Evolutionary conservation across 805 yeast species (phyloP), one percentile per base, ranked within the genome.

Genomic region (Lipomyces spencermartinsiae): DNA sequence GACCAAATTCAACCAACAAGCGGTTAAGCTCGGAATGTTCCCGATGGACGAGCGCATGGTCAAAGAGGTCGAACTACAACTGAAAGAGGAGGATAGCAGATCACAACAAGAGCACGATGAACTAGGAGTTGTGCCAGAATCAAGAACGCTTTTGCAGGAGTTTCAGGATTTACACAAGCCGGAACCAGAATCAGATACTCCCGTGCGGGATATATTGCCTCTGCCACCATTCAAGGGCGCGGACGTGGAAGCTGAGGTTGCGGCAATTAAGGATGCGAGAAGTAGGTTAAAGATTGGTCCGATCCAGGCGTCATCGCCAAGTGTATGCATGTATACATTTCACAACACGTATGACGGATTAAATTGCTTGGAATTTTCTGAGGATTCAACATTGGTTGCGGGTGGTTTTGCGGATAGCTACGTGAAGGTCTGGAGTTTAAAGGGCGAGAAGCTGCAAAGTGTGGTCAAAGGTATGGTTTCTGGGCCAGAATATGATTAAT

Each of bases 261-360:
- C 87, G 69, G 85, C 87, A 66, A 91, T 95, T 37, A 91, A 87
- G 74, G 98, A 94, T 78, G 87, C 94, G 8, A 83, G 97, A 68
- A 86, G 91, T 43, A 86, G 89, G 70, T 87, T 94, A 67, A 85
- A 83, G 72, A 77, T 94, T 62, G 91, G 87, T 25, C 83, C 89
- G 4, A 79, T 85, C 39, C 97, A 91, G 79, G 90, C 96, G 3
- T 83, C 92, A 29, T 86, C 94, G 33, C 99, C 99, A 29, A 90
- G 97, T 65, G 97, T 94, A 46, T 95, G 98, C 79, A 92, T 94
- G 97, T 95, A 95, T 81, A 94, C 98, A 0, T 93, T 95, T 81
- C 99, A 95, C 82, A 95, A 95, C 79, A 91, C 98, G 10, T 89
- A 92, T 76, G 89, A 90, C 72, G 96, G 91, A 69, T 82, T 95